These are phyloP conservation scores for Aspergillus nidulans DNA, from an alignment of 495 filamentous ascomycete genomes.

Conservation along the genomic window DNA sequence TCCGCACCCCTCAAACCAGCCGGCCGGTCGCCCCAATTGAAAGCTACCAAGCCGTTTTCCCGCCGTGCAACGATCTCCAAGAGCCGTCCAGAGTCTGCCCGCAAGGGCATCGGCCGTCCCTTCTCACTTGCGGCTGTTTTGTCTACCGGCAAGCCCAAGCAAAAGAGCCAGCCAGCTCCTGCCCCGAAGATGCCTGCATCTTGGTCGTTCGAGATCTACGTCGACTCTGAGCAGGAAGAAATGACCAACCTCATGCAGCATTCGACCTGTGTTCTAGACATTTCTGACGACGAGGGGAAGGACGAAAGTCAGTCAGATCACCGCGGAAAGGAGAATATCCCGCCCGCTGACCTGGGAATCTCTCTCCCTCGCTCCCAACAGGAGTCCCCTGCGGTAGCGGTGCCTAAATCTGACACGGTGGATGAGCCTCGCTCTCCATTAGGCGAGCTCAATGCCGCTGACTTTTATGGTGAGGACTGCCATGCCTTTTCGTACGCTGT, in stretches of 20 bases:
- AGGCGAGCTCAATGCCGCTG: constrained; percentile 62
- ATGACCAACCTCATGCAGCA: constrained; percentile 90
- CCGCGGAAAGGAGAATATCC: constrained; percentile 89
- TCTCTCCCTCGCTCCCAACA: constrained; percentile 26
- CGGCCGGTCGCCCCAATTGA: constrained; percentile 38
- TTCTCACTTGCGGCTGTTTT: constrained; percentile 81
- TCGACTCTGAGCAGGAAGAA: constrained; percentile 84
- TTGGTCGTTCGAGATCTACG: constrained; percentile 94
- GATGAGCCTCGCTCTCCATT: constrained; percentile 63
- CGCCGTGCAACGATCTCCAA: constrained; percentile 38
- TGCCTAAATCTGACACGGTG: constrained; percentile 34
- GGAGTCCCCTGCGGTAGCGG: constrained; percentile 26
- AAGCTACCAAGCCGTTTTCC: constrained; percentile 29
- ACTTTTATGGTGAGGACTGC: constrained; percentile 68
- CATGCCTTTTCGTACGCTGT: constrained; percentile 57
- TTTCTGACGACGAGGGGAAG: constrained; percentile 56
- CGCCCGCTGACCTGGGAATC: constrained; percentile 40
- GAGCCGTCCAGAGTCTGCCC: constrained; percentile 51
- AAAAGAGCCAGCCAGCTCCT: constrained; percentile 32
- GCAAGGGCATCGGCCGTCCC: constrained; percentile 42
- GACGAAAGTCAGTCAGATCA: constrained; percentile 35
- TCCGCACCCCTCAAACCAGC: constrained; percentile 36
- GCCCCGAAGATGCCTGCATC: constrained; percentile 50
- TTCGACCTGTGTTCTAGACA: constrained; percentile 78
- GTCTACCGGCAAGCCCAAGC: constrained; percentile 32